A percentile compares a stretch with the other conserved stretches of the same genome.
Evolutionary conservation across 805 yeast species (phyloP).

Genomic region (Candida montana): DNA sequence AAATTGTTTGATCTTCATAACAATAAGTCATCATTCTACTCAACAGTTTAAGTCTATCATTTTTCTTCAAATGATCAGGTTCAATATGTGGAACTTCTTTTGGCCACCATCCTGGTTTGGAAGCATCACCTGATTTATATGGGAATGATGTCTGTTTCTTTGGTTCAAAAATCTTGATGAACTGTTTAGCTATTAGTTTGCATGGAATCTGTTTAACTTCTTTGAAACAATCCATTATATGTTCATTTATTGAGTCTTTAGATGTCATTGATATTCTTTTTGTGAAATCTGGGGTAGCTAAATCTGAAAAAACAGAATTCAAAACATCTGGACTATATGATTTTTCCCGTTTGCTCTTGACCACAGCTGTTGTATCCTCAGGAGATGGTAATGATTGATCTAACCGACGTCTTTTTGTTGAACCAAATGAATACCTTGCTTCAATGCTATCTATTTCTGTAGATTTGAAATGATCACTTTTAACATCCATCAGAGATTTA

Average conservation of each 20-base stretch:
- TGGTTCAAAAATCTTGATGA: constrained; percentile 66
- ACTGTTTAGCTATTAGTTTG: constrained; percentile 55
- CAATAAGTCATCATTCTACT: constrained; percentile 29
- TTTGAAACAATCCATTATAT: constrained; percentile 10
- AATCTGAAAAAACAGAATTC: neutral
- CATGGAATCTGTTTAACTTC: constrained; percentile 43
- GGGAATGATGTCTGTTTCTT: constrained; percentile 59
- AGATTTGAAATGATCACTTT: too few relatives aligned
- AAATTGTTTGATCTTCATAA: neutral
- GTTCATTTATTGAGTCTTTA: neutral
- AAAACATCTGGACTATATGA: too few relatives aligned
- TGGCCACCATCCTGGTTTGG: constrained; percentile 76
- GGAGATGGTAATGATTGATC: too few relatives aligned
- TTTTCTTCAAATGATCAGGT: constrained; percentile 67
- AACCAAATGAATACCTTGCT: too few relatives aligned
- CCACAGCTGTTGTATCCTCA: too few relatives aligned
- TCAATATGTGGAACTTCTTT: constrained; percentile 50
- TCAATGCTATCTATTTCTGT: too few relatives aligned
- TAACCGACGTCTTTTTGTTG: too few relatives aligned
- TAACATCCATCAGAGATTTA: too few relatives aligned
- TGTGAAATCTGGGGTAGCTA: neutral
- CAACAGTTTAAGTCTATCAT: constrained; percentile 48
- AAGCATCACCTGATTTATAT: constrained; percentile 44
- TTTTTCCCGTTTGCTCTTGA: too few relatives aligned
- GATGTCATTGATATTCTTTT: neutral